Base-by-base conservation (phyloP, 805 yeast genomes). In the Pachysolen tannophilus region DNA sequence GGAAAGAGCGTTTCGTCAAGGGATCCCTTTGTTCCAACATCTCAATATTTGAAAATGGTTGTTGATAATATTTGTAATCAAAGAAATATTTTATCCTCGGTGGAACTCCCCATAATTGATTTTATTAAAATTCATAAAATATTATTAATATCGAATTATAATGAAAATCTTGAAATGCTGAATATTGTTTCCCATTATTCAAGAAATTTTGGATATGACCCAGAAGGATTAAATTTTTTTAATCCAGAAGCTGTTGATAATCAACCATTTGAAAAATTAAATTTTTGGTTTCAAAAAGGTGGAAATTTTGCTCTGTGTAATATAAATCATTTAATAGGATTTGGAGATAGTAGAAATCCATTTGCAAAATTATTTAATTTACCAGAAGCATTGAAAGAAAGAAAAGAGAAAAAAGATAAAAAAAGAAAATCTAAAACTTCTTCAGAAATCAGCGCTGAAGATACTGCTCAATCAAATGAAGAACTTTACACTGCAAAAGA, bases 1-100 rank as follows among this genome's bases (percentile, higher is more conserved):
- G 92, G 92, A 8, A 82, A 82, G 53, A 72, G 83, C 30, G 88
- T 82, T 8, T 72, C 77, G 39, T 82, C 90, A 47, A 72, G 82
- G 40, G 92, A 83, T 50, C 86, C 90, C 6, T 83, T 83, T 56
- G 86, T 81, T 4, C 94, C 94, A 17, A 80, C 92, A 2, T 78
- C 75, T 33, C 87, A 81, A 47, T 83, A 83, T 50, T 67, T 83
- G 56, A 66, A 81, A 46, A 66, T 82, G 60, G 87, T 83, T 15
- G 82, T 83, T 33, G 92, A 82, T 44, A 82, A 82, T 48, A 82
- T 82, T 40, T 74, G 79, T 47, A 71, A 77, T n/a, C 79, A 75
- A 43, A 52, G 79, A 37, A 71, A 72, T 48, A 69, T 74, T 30
- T 52, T 81, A 52, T 63, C 84, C 44, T 57, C 72, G n/a, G 56